These are phyloP conservation scores for Phyllosticta ampelicida DNA, from an alignment of 2,329 filamentous ascomycete genomes.

Conservation along the genomic window DNA sequence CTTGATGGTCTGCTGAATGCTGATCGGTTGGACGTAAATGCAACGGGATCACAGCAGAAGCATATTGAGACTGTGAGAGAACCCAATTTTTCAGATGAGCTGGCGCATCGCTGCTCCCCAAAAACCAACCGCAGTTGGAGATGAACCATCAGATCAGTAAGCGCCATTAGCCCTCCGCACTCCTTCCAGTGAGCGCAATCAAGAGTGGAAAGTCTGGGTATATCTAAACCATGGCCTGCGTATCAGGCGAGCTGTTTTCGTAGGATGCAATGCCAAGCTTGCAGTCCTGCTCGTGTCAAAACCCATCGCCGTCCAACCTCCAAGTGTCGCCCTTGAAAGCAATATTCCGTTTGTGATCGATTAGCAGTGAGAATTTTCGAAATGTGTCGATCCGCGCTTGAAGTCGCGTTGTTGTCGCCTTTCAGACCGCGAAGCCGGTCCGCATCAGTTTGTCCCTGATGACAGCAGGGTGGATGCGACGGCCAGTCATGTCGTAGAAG, in stretches of 20 bases:
- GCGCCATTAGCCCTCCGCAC: background rate
- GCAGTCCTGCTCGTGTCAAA: background rate
- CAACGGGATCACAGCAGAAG: background rate
- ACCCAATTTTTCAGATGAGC: background rate
- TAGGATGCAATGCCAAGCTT: background rate
- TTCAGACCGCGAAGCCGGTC: background rate
- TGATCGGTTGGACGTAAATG: background rate
- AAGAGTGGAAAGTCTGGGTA: background rate
- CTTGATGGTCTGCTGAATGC: too few relatives aligned
- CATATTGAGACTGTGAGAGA: background rate
- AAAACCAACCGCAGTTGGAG: background rate
- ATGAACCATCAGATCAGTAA: background rate
- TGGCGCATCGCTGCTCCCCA: background rate
- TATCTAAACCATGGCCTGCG: background rate
- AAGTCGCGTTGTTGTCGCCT: background rate
- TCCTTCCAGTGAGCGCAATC: background rate
- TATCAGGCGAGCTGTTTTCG: background rate
- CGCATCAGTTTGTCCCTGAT: conserved; percentile 32
- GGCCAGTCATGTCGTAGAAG: conserved; percentile 41
- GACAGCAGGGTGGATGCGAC: conserved; percentile 32
- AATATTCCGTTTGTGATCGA: background rate
- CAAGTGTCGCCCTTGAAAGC: background rate
- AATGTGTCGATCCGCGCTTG: background rate
- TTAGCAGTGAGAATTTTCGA: background rate
- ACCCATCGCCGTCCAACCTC: background rate